Evolutionary conservation across 805 yeast species (phyloP), one percentile per base, ranked within the genome.

Genomic region (Metschnikowia vanudenii): DNA sequence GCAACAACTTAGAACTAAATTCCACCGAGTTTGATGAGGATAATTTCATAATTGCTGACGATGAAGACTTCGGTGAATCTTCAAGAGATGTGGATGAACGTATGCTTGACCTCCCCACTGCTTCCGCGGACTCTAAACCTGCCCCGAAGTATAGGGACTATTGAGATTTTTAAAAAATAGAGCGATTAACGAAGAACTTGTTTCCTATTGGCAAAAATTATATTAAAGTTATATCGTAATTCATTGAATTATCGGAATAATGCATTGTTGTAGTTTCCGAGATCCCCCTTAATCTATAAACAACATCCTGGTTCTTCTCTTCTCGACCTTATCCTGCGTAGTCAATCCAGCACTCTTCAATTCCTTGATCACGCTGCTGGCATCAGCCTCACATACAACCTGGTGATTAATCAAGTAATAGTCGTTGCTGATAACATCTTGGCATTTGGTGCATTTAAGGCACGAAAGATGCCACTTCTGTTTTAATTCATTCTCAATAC

Each of bases 401-500:
- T 60, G 56, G 45, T 76, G 71, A 48, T 77, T 71, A 17, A 81
- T 68, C 48, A 75, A 71, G 59, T 81, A 86, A 51, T 73, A 72
- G 60, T 85, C 92, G 17, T 64, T 65, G 3, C 61, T 61, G 43
- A 86, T 85, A 7, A 57, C 53, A 2, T 58, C 54, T 7, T 68
- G 59, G 68, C 98, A 91, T 34, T 73, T 69, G 39, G 68, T 61
- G 67, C 98, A 92, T 41, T 66, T 71, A 56, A 91, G 74, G 63
- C 98, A 92, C 18, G 73, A 64, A 6, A 76, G 67, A 61, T 92
- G 98, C 73, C 88, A 91, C 47, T 89, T 77, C 54, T 84, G 85
- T 36, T 71, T 66, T 29, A 79, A 64, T 57, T 84, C 90, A 56
- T 82, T 85, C 58, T 88, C 96, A 35, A 92, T 75, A 64, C 98